Percentiles rank a stretch among this genome's conserved stretches.
Evolutionary conservation across 2,329 filamentous ascomycete species (phyloP).

Genomic region (Xylaria multiplex): DNA sequence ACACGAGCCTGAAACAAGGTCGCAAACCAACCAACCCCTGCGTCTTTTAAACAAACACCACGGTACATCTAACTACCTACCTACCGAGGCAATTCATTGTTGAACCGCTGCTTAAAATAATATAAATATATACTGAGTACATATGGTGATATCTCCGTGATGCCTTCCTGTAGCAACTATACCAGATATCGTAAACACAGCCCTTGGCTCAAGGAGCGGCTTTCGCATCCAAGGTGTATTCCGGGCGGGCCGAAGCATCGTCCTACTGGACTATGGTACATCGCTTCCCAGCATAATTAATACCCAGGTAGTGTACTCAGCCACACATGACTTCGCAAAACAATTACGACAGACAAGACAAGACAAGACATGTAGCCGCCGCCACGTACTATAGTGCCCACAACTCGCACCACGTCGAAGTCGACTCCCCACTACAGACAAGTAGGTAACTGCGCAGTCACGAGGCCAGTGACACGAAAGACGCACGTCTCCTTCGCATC

Average conservation of each 20-base stretch:
- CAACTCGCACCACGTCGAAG: slow-evolving; percentile 1
- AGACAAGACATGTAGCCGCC: slow-evolving; percentile 8
- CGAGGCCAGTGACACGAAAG: too few relatives aligned
- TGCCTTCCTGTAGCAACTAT: too few relatives aligned
- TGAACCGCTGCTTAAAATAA: too few relatives aligned
- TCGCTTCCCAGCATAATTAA: too few relatives aligned
- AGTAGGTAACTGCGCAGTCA: too few relatives aligned
- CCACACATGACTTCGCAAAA: slow-evolving; percentile 23
- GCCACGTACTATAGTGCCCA: slow-evolving; percentile 7
- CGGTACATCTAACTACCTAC: not conserved
- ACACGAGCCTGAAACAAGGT: slow-evolving; percentile 25
- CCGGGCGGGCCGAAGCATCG: not conserved
- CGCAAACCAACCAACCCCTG: slow-evolving; percentile 6
- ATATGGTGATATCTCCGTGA: too few relatives aligned
- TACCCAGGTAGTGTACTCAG: slow-evolving; percentile 14
- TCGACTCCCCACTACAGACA: not conserved
- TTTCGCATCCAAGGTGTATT: not conserved
- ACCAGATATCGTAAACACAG: too few relatives aligned
- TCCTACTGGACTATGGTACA: too few relatives aligned
- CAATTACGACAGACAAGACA: slow-evolving; percentile 15
- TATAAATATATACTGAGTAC: too few relatives aligned
- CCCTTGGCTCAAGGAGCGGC: not conserved
- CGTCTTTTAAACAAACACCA: not conserved
- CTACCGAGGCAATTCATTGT: too few relatives aligned
- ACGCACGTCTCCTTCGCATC: not conserved